A percentile compares a stretch with the other conserved stretches of the same genome.
phyloP scores from a whole-genome alignment of 768 basidiomycete genomes.

The Rhizopogon vulgaris region DNA sequence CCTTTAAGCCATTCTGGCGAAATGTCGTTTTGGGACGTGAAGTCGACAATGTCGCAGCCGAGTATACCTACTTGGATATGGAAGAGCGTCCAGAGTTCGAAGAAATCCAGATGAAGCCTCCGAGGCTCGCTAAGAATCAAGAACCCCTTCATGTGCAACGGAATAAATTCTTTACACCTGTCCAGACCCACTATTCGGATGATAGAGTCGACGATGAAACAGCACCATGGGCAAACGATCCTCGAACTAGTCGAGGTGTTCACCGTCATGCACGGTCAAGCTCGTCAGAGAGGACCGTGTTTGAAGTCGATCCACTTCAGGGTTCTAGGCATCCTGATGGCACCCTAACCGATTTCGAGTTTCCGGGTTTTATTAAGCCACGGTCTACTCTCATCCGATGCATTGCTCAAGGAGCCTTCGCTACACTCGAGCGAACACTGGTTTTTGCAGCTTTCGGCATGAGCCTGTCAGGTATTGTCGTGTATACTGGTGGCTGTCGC shows the following conservation, averaged over 20 bases:
- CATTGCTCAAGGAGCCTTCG: slow-evolving; percentile 44
- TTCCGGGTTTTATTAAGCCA: slow-evolving; percentile 7
- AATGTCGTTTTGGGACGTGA: slow-evolving; percentile 46
- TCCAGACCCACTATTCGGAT: slow-evolving; percentile 13
- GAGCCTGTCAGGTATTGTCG: slow-evolving; percentile 62
- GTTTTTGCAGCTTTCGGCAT: slow-evolving; percentile 69
- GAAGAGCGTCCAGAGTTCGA: slow-evolving; percentile 55
- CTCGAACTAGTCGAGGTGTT: not conserved
- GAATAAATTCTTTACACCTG: slow-evolving; percentile 15
- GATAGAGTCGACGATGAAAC: slow-evolving; percentile 33
- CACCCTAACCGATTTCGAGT: slow-evolving; percentile 42
- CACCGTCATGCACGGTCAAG: slow-evolving; percentile 37
- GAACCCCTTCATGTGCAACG: slow-evolving; percentile 11
- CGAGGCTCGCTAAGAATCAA: slow-evolving; percentile 4
- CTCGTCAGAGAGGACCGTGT: slow-evolving; percentile 48
- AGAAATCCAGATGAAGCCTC: slow-evolving; percentile 34
- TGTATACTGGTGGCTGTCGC: slow-evolving; percentile 87
- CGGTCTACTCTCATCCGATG: slow-evolving; percentile 28
- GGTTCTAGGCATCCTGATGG: slow-evolving; percentile 48
- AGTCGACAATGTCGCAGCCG: slow-evolving; percentile 20
- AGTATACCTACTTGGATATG: slow-evolving; percentile 54
- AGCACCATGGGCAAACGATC: slow-evolving; percentile 48
- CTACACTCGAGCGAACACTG: slow-evolving; percentile 52
- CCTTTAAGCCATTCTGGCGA: slow-evolving; percentile 49
- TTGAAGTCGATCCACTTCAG: slow-evolving; percentile 37